Percentiles rank a stretch among this genome's conserved stretches.
phyloP scores from a whole-genome alignment of 768 basidiomycete genomes.

The Amanita muscaria region DNA sequence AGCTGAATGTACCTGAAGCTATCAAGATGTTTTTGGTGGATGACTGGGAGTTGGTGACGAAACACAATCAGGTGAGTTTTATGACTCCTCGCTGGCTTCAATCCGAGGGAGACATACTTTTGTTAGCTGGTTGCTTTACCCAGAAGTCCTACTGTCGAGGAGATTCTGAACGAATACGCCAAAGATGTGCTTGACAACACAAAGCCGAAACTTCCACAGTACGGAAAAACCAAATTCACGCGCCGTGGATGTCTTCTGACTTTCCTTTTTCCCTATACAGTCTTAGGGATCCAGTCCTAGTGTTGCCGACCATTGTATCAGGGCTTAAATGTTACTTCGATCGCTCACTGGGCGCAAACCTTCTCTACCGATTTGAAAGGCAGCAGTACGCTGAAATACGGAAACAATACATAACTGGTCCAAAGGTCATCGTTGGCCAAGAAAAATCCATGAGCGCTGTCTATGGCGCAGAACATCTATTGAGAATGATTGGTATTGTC shows the following conservation, averaged over 20 bases:
- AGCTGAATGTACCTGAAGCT: slow-evolving; percentile 81
- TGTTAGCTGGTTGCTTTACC: slow-evolving; percentile 77
- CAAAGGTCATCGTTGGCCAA: slow-evolving; percentile 52
- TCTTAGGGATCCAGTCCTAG: slow-evolving; percentile 56
- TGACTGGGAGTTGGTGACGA: slow-evolving; percentile 97
- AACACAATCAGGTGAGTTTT: slow-evolving; percentile 69
- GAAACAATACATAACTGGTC: slow-evolving; percentile 64
- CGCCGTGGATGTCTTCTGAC: neutral
- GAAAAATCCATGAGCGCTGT: slow-evolving; percentile 85
- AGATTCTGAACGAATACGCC: slow-evolving; percentile 73
- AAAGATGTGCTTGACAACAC: slow-evolving; percentile 42
- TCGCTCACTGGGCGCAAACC: slow-evolving; percentile 78
- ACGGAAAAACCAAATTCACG: slow-evolving; percentile 16
- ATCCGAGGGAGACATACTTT: no score
- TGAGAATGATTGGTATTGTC: slow-evolving; percentile 78
- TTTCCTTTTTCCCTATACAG: slow-evolving; percentile 24
- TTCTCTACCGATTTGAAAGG: slow-evolving; percentile 94
- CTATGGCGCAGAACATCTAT: slow-evolving; percentile 91
- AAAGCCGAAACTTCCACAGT: slow-evolving; percentile 35
- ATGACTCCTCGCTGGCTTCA: no score
- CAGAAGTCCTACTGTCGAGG: slow-evolving; percentile 66
- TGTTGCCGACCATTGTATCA: slow-evolving; percentile 74
- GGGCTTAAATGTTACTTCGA: slow-evolving; percentile 92
- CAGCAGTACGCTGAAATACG: slow-evolving; percentile 81
- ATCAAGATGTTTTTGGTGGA: slow-evolving; percentile 87